Evolutionary conservation across 2,329 filamentous ascomycete species (phyloP), one percentile per base, ranked within the genome.

Genomic region (Phoma herbarum): DNA sequence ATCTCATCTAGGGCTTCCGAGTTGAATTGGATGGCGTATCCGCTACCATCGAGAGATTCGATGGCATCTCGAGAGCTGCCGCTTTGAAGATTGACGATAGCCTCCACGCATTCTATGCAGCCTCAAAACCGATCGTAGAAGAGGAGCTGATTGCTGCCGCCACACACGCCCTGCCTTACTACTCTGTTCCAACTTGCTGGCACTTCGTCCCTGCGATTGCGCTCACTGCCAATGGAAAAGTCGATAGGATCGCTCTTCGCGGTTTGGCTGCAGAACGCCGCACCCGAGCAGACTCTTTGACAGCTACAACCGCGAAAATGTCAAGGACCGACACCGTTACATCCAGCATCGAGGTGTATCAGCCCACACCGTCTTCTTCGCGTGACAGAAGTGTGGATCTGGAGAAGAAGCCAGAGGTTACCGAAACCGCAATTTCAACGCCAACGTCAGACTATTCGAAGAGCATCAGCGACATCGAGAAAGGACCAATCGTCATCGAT

Each of bases 21-120:
- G 83, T 88, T 44, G 85, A 88, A 70, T 81, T 88, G 10, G 85
- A 87, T 54, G 84, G 85, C 33, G 81, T 88, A 26, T 80, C 84
- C 8, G 59, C 68, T 26, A 65, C 68, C 9, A 64, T 75, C 26
- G 73, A 69, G 39, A 45, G 6, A 3, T 57, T 22, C 20, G 31
- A 49, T 18, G 79, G 78, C 2, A 79, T 86, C 28, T 78, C 72
- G 52, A 81, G 81, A 63, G 84, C 81, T 3, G 80, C 80, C 35
- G 80, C 80, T 9, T 69, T 85, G 43, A 70, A 84, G 35, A 77
- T 85, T 33, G 76, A 81, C 46, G 78, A 78, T 9, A 70, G 80
- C n/a, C 79, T 86, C 4, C 82, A 83, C 70, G 84, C 79, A 7
- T 86, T 86, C 66, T 81, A 82, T 48, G 78, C 81, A 2, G 79